A percentile compares a stretch with the other conserved stretches of the same genome.
Conservation (phyloP, 768 basidiomycete species). For the Pulveroboletus frians region DNA sequence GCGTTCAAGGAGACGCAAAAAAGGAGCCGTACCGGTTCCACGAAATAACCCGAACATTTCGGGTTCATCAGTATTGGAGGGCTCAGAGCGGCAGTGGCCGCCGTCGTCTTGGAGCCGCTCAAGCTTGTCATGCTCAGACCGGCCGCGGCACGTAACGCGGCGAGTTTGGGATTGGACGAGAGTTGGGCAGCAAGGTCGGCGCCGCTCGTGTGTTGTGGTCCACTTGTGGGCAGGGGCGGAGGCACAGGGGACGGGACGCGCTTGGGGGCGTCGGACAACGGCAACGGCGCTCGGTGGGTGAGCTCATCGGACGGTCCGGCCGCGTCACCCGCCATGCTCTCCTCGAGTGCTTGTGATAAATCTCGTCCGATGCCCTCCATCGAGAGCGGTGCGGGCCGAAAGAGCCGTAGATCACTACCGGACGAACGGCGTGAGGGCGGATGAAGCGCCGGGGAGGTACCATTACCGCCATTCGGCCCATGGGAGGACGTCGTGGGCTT, state of each 20-base stretch:
- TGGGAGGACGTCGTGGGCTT: constrained; percentile 7
- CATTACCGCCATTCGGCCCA: neutral
- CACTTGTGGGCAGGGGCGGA: neutral
- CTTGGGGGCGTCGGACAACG: neutral
- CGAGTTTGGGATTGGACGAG: constrained; percentile 43
- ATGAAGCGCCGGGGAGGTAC: neutral
- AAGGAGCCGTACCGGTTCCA: constrained; percentile 66
- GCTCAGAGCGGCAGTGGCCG: constrained; percentile 28
- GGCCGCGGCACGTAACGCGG: constrained; percentile 38
- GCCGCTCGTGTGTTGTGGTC: constrained; percentile 12
- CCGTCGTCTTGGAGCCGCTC: constrained; percentile 13
- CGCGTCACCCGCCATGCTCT: constrained; percentile 5
- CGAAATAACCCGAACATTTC: constrained; percentile 94
- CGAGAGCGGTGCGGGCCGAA: constrained; percentile 20
- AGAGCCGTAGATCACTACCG: constrained; percentile 5
- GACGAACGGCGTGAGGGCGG: constrained; percentile 9
- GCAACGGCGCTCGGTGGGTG: neutral
- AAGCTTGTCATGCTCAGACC: constrained; percentile 27
- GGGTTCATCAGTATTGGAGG: constrained; percentile 70
- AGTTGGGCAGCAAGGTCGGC: constrained; percentile 43
- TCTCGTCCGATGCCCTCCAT: constrained; percentile 32
- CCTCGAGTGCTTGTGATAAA: constrained; percentile 28
- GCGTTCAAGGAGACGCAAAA: neutral
- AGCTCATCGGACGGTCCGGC: neutral
- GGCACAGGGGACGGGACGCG: constrained; percentile 1